Evolutionary conservation across 805 yeast genomes (phyloP), one percentile per base, ranked within the genome.

Genomic region (Nematodospora valgi): DNA sequence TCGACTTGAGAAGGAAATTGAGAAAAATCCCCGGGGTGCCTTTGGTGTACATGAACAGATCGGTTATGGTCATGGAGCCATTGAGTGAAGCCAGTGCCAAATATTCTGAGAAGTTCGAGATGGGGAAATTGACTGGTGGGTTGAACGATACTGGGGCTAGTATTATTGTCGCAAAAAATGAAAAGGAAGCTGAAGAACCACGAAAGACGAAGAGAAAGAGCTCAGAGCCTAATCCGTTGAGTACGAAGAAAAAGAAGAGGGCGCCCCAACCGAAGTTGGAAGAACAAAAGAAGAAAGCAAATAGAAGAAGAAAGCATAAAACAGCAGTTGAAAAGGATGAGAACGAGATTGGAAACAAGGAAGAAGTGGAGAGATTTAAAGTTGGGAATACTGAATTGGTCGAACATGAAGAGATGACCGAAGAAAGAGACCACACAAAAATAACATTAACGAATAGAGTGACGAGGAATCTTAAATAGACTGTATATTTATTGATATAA

Each of bases 1-100:
- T 76, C 16, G 70, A 74, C 18, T 65, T 89, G 35, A 74, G 98
- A 47, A 74, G 76, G 37, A 64, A 68, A 31, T 66, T 93, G 41
- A 72, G 98, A 46, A 67, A 67, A 20, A 68, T 88, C 8, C 95
- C 98, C 0, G 98, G 96, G 9, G 83, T 87, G 1, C 98, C 98
- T 1, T 59, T 93, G 45, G 66, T 91, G 7, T 89, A 84, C 56
- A 79, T 93, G 77, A 81, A 84, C 51, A 72, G 96, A 41, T 78
- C 96, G 1, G 98, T 93, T 12, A 86, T 93, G 91, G 80, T 93
- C 18, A 79, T 93, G 93, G 98, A 93, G 59, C 96, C 97, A 6
- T 64, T 88, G 46, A 84, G 95, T 34, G 74, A 72, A 24, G 85
- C 86, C 5, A 82, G 91, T 27, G 46, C 54, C 11, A 49, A 47